Evolutionary conservation across 106 monocot genomes (phyloP).

Genomic region (Chionographis japonica): DNA sequence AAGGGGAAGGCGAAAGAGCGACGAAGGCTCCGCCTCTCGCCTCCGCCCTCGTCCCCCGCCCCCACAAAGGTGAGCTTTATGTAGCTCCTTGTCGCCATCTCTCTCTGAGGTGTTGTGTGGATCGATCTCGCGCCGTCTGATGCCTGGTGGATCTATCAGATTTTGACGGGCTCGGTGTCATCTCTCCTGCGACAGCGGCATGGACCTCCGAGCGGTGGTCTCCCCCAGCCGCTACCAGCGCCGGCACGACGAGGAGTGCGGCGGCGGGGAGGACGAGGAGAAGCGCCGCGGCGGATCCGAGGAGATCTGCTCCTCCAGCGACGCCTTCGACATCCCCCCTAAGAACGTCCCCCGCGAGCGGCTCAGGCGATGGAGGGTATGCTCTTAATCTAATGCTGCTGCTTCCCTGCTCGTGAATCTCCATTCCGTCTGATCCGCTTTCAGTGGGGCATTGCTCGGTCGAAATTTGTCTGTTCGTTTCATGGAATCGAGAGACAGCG

Average conservation of each 20-base stretch:
- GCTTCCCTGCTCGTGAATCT: neutral
- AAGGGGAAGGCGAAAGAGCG: too few species aligned
- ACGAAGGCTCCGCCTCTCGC: too few species aligned
- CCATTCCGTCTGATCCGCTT: neutral
- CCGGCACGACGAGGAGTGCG: constrained; percentile 11
- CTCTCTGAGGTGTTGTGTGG: too few species aligned
- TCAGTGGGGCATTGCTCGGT: too few species aligned
- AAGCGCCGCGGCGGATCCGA: neutral
- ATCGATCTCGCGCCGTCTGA: too few species aligned
- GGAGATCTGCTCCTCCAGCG: constrained; percentile 8
- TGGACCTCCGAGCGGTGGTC: neutral
- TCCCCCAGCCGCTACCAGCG: constrained; percentile 9
- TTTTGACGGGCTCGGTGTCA: constrained; percentile 25
- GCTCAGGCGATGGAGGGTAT: constrained; percentile 63
- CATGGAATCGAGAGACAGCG: too few species aligned
- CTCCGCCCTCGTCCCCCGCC: too few species aligned
- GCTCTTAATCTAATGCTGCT: constrained; percentile 1
- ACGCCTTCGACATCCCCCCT: constrained; percentile 52
- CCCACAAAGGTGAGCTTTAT: too few species aligned
- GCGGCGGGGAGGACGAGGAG: neutral
- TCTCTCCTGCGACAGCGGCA: constrained; percentile 30
- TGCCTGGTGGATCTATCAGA: too few species aligned
- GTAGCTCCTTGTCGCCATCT: too few species aligned
- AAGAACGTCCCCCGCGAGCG: constrained; percentile 58
- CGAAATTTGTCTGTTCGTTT: too few species aligned